Percentiles rank a stretch among this genome's conserved stretches.
Conservation (phyloP, 495 filamentous ascomycete genomes). For the Aspergillus homomorphus region DNA sequence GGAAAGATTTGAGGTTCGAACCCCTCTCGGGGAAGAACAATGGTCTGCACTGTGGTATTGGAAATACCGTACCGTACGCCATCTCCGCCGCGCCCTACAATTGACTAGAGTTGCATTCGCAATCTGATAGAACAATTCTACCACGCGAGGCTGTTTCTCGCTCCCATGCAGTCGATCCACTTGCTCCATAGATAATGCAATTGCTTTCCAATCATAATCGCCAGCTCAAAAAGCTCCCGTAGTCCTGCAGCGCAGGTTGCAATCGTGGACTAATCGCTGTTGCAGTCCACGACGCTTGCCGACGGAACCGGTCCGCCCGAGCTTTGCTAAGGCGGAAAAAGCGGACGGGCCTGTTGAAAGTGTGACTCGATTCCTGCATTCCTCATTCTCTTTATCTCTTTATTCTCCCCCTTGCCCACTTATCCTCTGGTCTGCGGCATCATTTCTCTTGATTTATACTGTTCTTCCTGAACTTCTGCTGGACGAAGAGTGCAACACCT, state of each 20-base stretch:
- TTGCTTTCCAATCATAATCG: not conserved
- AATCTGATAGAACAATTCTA: not conserved
- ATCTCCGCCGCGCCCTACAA: slow-evolving; percentile 20
- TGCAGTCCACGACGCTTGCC: not conserved
- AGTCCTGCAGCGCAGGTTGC: not conserved
- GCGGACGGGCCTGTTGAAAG: slow-evolving; percentile 3
- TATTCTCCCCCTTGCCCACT: not conserved
- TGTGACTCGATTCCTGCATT: slow-evolving; percentile 1
- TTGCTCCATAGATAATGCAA: not conserved
- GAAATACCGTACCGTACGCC: not conserved
- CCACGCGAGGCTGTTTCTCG: no score
- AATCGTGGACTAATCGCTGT: not conserved
- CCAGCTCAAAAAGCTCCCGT: not conserved
- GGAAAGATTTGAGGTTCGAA: not conserved
- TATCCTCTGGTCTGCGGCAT: not conserved
- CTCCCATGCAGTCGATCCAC: no score
- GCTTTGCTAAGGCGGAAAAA: slow-evolving; percentile 13
- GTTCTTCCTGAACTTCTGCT: not conserved
- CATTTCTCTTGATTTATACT: not conserved
- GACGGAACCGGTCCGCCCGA: slow-evolving; percentile 24
- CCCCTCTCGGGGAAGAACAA: not conserved
- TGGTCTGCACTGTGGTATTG: not conserved
- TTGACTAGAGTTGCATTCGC: slow-evolving; percentile 17
- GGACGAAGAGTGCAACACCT: not conserved
- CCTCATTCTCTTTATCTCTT: not conserved